Evolutionary conservation across 164 flowering plant genomes (phyloP), one percentile per base, ranked within the genome.

Genomic region (Amborella trichopoda): DNA sequence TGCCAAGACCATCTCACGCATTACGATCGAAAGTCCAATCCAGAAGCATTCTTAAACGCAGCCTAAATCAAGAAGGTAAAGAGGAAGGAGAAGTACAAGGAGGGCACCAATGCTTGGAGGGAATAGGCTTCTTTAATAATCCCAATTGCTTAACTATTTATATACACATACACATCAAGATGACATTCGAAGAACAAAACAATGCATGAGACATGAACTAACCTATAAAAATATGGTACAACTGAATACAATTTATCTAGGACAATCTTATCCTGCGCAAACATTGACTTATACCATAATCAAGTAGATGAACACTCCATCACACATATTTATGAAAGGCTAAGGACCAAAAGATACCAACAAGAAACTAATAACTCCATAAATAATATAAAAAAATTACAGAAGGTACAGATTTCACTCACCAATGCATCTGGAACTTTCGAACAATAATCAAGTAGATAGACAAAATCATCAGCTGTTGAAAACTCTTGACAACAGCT

Each of bases 351-450:
- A 30, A 8, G 8, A 30, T 8, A 30, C 11, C 11, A 6, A 6
- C 11, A 11, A 30, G 34, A 30, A 11, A 30, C 9, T 8, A 30
- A 30, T 30, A 30, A 30, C 34, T 6, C 34, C 34, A 30, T 6
- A 30, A 30, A 8, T 11, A 30, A 11, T n/a, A n/a, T n/a, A n/a
- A 11, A 30, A 11, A 30, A 11, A 6, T 30, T 30, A 30, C 11
- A 30, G 34, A 30, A 6, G 11, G 34, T 30, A 20, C 18, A 22
- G 34, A 18, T 32, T 24, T 28, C 23, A 14, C 84, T 56, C 65
- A 83, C 95, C 82, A 74, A 30, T 22, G 93, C 85, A 68, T 90
- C 93, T 22, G 87, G 80, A 30, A 71, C 55, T 41, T 41, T 66
- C 11, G 83, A 81, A 62, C 98, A 90, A 37, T 75, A 71, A 13